Evolutionary conservation across 441 rosid genomes (phyloP).

Genomic region (Pelargonium fulgidum): DNA sequence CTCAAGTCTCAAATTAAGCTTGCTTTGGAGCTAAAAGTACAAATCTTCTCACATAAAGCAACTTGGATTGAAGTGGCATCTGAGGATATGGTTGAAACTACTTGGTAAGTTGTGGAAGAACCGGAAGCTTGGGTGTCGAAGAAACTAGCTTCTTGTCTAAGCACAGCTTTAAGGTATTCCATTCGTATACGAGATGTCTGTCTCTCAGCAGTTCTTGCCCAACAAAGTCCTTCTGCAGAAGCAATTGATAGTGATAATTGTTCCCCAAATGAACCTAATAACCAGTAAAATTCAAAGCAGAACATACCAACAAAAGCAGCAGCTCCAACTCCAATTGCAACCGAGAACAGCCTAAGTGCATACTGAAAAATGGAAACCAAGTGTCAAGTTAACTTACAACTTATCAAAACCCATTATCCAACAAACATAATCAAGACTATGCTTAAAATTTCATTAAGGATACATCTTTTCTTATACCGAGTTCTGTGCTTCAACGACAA

Average conservation of each 20-base stretch:
- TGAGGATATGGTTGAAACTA: conserved; percentile 53
- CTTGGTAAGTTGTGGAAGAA: conserved; percentile 58
- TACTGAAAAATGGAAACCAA: background rate
- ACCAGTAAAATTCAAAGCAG: background rate
- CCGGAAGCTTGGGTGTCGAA: conserved; percentile 59
- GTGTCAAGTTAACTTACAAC: no score
- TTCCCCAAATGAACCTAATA: background rate
- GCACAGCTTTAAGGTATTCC: conserved; percentile 61
- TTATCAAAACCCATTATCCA: no score
- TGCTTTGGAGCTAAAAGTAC: background rate
- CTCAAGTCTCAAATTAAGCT: background rate
- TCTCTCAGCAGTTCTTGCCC: conserved; percentile 70
- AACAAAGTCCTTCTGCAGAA: conserved; percentile 60
- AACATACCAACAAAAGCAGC: conserved; percentile 10
- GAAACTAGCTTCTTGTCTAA: conserved; percentile 61
- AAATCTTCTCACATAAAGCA: conserved; percentile 58
- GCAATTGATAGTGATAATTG: background rate
- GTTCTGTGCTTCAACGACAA: background rate
- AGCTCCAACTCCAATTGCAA: conserved; percentile 9
- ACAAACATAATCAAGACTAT: no score
- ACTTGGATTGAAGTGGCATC: conserved; percentile 70
- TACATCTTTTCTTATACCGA: no score
- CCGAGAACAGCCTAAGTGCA: conserved; percentile 7
- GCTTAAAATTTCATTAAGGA: no score
- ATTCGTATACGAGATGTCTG: conserved; percentile 56